phyloP scores from a whole-genome alignment of 805 yeast species.

The Saccharomycopsis amapae region DNA sequence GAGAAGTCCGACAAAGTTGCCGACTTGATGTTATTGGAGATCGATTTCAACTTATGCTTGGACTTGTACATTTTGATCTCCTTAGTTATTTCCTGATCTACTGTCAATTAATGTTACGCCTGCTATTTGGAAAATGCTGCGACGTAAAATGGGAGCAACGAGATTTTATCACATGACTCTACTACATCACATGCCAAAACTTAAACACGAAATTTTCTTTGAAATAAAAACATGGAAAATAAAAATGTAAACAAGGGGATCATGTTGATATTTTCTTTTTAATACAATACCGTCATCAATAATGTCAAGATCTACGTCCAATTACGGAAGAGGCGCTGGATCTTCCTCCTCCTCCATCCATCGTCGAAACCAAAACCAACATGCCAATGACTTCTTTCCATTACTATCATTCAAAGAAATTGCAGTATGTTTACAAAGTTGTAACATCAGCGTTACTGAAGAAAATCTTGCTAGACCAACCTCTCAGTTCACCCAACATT shows the following conservation, averaged over 20 bases:
- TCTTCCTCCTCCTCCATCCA: slow-evolving; percentile 8
- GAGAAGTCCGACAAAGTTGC: slow-evolving; percentile 27
- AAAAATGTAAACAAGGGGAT: too few species aligned
- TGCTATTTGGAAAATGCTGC: not conserved
- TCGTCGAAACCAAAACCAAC: slow-evolving; percentile 12
- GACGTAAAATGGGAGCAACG: not conserved
- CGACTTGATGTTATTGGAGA: slow-evolving; percentile 19
- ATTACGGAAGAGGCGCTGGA: slow-evolving; percentile 5
- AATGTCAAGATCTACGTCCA: slow-evolving; percentile 2
- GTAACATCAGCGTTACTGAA: slow-evolving; percentile 55
- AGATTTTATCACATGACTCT: not conserved
- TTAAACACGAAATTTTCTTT: too few species aligned
- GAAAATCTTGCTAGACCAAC: slow-evolving; percentile 54
- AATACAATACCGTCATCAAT: too few species aligned
- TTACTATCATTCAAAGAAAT: slow-evolving; percentile 54
- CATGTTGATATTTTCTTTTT: too few species aligned
- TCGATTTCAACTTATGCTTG: slow-evolving; percentile 24
- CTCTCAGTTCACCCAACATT: slow-evolving; percentile 26
- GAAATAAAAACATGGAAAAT: too few species aligned
- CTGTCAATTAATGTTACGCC: not conserved
- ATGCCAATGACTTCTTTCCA: slow-evolving; percentile 45
- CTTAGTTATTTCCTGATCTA: not conserved
- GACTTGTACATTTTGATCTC: not conserved
- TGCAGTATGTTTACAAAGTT: slow-evolving; percentile 50
- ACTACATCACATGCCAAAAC: too few species aligned